Percentiles rank a stretch among this genome's conserved stretches.
Evolutionary conservation across 2,329 filamentous ascomycete genomes (phyloP).

Genomic region (Myriosclerotinia duriaeana): DNA sequence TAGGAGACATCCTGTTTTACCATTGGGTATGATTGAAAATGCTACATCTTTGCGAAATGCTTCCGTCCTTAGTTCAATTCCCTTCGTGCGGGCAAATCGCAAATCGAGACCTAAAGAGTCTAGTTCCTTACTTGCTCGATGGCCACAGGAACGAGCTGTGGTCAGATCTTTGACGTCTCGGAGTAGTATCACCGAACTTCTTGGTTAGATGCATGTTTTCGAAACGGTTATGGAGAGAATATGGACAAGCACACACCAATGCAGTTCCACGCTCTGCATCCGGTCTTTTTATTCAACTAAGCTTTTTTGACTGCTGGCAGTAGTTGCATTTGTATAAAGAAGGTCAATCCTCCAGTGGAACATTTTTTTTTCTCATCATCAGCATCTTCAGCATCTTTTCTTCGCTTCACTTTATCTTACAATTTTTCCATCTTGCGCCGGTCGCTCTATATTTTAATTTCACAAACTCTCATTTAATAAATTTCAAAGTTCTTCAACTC

Average conservation of each 20-base stretch:
- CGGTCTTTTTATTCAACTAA: slow-evolving; percentile 32
- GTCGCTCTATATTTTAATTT: slow-evolving; percentile 26
- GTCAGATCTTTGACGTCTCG: slow-evolving; percentile 26
- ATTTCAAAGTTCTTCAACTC: slow-evolving; percentile 10
- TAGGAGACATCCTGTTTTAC: slow-evolving; percentile 4
- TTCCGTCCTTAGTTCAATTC: background rate
- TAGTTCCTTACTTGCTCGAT: slow-evolving; percentile 1
- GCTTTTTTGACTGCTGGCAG: slow-evolving; percentile 28
- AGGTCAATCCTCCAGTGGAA: slow-evolving; percentile 18
- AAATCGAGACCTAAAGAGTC: background rate
- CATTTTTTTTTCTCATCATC: slow-evolving; percentile 34
- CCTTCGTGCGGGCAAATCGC: background rate
- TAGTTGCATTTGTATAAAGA: slow-evolving; percentile 35
- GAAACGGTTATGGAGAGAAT: slow-evolving; percentile 26
- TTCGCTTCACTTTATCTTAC: slow-evolving; percentile 27
- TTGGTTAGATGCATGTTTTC: slow-evolving; percentile 27
- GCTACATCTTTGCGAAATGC: background rate
- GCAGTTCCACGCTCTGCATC: slow-evolving; percentile 32
- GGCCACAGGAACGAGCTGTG: slow-evolving; percentile 3
- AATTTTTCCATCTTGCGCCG: slow-evolving; percentile 36
- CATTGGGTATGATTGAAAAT: slow-evolving; percentile 11
- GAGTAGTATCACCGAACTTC: slow-evolving; percentile 29
- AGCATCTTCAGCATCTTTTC: slow-evolving; percentile 29
- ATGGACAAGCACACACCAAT: slow-evolving; percentile 6
- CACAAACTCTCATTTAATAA: slow-evolving; percentile 24